Base-by-base conservation (phyloP, 352 stramenopile species). In the Thraustochytrium striatum region DNA sequence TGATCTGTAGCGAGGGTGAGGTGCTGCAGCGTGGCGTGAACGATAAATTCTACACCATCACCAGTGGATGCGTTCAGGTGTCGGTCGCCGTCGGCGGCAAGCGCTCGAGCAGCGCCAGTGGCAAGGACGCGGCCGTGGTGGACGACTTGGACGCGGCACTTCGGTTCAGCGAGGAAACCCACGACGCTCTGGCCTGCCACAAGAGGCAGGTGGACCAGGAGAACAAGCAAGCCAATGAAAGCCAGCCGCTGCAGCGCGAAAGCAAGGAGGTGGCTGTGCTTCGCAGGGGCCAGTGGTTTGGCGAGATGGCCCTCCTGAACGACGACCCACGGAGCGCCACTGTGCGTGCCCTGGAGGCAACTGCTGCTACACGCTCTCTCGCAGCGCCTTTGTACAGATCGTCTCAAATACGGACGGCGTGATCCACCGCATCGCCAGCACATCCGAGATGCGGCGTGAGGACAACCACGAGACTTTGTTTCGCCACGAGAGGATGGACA, bases 291-390 rank as follows among this genome's bases (percentile, higher is more conserved):
- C 70, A 80, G 8, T 91, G 91, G 3, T 98, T 98, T 86, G 94
- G 94, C 43, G 95, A 98, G 83, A 85, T 97, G 7, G 93, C 93
- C 2, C 82, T 98, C 58, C 83, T 98, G 11, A 96, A 95, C 85
- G 97, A 98, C 82, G 94, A 92, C 85, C 93, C 93, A 3, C 91
- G 95, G 73, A 93, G 92, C 0, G 95, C 95, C 7, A 97, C 93
- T 81, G 95, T 95, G 61, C 33, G 61, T 43, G 44, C 79, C 32
- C 9, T 30, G 11, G 70, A 80, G 28, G 21, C 30, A 61, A 80
- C 55, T 52, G 25, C 16, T 72, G 55, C 41, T 79, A 53, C 47
- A 72, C 55, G 3, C 58, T 70, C 16, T 47, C 58, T 13, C 70
- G 58, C 13, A 80, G 32, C 30, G 61, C 28, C 28, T 80, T 80